Base-by-base conservation (phyloP, 768 basidiomycete species). In the Phaeotremella fagi region DNA sequence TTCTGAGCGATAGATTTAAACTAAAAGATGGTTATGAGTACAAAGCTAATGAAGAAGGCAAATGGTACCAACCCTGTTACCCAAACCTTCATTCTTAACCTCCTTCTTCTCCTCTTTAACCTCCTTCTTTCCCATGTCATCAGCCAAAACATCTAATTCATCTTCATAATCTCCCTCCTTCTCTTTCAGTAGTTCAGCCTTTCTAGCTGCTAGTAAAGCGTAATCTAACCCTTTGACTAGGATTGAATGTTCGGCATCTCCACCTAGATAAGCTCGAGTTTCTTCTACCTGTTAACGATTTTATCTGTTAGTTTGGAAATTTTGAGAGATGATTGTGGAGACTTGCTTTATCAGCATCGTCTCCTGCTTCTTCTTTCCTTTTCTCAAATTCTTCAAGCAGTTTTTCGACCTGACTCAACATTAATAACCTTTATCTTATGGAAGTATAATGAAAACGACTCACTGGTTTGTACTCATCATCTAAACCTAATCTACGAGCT, bases 201-300 rank as follows among this genome's bases (percentile, higher is more conserved):
- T 90, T 59, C 86, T 84, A 61, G 89, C 87, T 65, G 89, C 86
- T 15, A 95, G 78, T 5, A 95, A 80, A 0, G 88, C 85, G 60
- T 85, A 80, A 68, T 97, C 92, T 42, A 97, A 83, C 54, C 76
- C 76, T 67, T 90, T 94, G 36, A 91, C 88, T 11, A 91, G 82
- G 52, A 91, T 81, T 11, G 88, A 84, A 70, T 92, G 90, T 53
- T 86, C 80, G 36, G 83, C 82, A 70, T 94, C 88, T 31, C 89
- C 88, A 16, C 89, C 89, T 4, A 90, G 81, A 52, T 87, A 88
- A 52, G 78, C 79, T 29, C 90, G 79, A 66, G 88, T 81, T 49
- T 82, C 80, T 50, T 88, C 87, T 16, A 88, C 77, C 85, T 88
- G 58, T n/a, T 46, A 37, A 35, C 42, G n/a, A 6, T 9, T 12